Base-by-base conservation (phyloP, 179 eudicot genomes). In the Pouteria campechiana region DNA sequence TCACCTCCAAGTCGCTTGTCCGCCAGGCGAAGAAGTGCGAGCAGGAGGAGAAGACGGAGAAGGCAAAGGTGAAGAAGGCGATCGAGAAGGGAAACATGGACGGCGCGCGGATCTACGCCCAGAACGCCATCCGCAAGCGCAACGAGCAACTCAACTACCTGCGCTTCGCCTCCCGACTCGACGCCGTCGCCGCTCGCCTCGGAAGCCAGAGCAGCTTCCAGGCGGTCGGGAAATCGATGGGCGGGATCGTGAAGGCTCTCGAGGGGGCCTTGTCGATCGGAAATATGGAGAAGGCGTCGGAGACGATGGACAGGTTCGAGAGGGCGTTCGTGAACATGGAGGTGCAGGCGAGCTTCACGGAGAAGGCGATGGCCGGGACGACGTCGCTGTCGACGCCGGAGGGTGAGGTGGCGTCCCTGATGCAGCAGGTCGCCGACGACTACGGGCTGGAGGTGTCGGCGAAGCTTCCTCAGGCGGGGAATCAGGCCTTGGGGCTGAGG, bases 371-470 rank as follows among this genome's bases (percentile, higher is more conserved):
- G 76, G 76, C 73, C 1, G 73, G 76, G 13, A 66, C 69, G 8
- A 61, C 76, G 1, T 61, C 72, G 37, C 58, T 66, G 11, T 61
- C 73, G 40, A 71, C 69, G 3, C 73, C 76, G n/a, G 76, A 71
- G 36, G 51, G 44, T 0, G 73, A 71, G 52, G 76, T 71, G 10
- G 62, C 66, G 20, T 57, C 63, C 17, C 51, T 71, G 54, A 57
- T 71, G 73, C 66, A 67, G 38, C 73, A 66, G 63, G 76, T 71
- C 24, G 73, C 73, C 20, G 76, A 71, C 42, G 76, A 71, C 25
- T 58, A 71, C 17, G 76, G 73, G 37, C 48, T 62, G 9, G 73
- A 67, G 57, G 69, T 66, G 16, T 53, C 63, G 1, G 73, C 62
- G 1, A 69, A 69, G 2, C 36, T 71, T 44, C 76, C 73, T 2